Evolutionary conservation across 1,139 yeast species (phyloP), one percentile per base, ranked within the genome.

Genomic region (Zygosaccharomyces pseudobailii): DNA sequence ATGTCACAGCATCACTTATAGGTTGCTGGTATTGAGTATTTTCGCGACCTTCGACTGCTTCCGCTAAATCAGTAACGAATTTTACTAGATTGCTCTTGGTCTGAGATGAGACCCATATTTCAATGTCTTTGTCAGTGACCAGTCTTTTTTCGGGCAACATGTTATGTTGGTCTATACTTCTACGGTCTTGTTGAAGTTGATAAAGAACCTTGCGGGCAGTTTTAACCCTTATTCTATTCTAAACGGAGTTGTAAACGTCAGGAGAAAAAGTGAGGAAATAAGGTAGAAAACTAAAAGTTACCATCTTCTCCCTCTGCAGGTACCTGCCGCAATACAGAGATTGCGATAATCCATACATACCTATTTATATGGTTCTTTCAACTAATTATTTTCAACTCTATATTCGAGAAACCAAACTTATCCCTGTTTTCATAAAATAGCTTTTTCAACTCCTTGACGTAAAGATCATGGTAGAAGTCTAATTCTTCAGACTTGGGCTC

Each of bases 391-490:
- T 72, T 73, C 50, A 80, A 69, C 42, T 68, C 73, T 20, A 73
- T 76, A 48, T 75, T 74, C 4, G 48, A 45, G 9, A 74, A 75
- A 1, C 82, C 80, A 55, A 66, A 92, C 53, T 73, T 73, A 6
- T 71, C 74, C 64, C 84, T 87, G 62, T 90, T 79, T 10, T 79
- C 84, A 40, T 86, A 80, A 65, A 82, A 92, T 2, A 90, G 73
- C 47, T 76, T 70, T 54, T 73, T 68, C 57, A 94, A 69, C 51
- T 81, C 89, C 13, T 79, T 76, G n/a, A 85, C 76, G 62, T 92
- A 92, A 34, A 80, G 60, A 25, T 69, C 70, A 65, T 92, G 97
- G 60, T 86, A 88, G 53, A 82, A 74, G 47, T 86, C 84, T 21
- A 92, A 74, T 47, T 75, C 75, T 20, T 72, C 72, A 10, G 68